phyloP scores from a whole-genome alignment of 345 rosid genomes.

The Salix suchowensis region DNA sequence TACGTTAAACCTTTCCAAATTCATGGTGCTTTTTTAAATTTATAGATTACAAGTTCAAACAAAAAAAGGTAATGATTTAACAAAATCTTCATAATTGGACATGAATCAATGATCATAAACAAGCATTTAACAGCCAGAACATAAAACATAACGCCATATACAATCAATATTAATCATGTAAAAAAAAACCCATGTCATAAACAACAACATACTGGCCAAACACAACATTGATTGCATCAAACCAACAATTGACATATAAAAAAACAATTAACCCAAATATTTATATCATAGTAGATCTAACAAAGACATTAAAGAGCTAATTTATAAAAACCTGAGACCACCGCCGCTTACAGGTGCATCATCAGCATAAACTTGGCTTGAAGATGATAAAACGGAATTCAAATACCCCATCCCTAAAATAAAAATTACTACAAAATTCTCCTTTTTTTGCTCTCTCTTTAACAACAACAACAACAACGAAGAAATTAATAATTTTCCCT shows the following conservation, averaged over 20 bases:
- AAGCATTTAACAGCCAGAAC: background rate
- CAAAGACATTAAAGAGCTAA: background rate
- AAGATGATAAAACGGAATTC: constrained; percentile 67
- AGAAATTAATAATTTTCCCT: background rate
- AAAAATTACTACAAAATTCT: constrained; percentile 3
- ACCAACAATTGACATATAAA: background rate
- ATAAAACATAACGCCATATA: background rate
- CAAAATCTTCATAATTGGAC: background rate
- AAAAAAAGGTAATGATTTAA: background rate
- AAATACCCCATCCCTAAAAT: constrained; percentile 60
- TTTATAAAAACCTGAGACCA: constrained; percentile 66
- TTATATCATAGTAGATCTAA: constrained; percentile 1
- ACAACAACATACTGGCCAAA: background rate
- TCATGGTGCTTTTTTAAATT: background rate
- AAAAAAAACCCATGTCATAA: background rate
- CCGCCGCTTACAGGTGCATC: constrained; percentile 89
- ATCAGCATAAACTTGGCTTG: constrained; percentile 68
- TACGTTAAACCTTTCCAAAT: background rate
- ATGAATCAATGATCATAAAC: background rate
- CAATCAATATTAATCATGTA: background rate
- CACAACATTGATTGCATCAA: background rate
- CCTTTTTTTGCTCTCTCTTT: constrained; percentile 8
- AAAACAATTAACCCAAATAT: too few species aligned
- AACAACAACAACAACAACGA: background rate
- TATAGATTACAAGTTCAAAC: background rate